Base-by-base conservation (phyloP, 768 basidiomycete genomes). In the Naganishia vishniacii region DNA sequence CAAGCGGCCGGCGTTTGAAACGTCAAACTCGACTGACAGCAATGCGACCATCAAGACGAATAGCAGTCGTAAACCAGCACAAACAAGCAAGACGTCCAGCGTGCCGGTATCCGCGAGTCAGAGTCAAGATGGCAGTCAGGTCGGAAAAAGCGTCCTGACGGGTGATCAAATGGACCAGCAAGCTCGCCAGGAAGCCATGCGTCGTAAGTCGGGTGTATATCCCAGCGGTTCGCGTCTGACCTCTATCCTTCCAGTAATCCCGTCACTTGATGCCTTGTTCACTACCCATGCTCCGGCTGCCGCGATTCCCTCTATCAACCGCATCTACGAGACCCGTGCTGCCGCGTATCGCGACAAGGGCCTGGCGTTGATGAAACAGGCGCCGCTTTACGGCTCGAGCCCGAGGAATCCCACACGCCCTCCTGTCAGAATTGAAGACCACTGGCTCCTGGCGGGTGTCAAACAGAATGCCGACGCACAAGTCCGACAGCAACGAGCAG, bases 271-370 rank as follows among this genome's bases (percentile, higher is more conserved):
- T 9, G 23, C 56, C 11, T 20, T 69, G 26, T 60, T 65, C 44
- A 65, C 42, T 25, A 59, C 70, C 5, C 64, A 69, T 23, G 68
- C 72, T 12, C 72, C 74, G 0, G 61, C 64, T 48, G 65, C 73
- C 1, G 68, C 73, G 0, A 67, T 74, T 4, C 75, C 75, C 4
- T 68, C 72, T 25, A 74, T 77, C 70, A 75, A 73, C 69, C 69
- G 47, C 25, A 77, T 77, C 47, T 77, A 77, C 67, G 75, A 77
- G 42, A 68, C 69, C 28, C 69, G 75, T 15, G 75, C 75, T 4
- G 71, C 70, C 9, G 73, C 74, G 2, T 77, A 77, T 46, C 66
- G 72, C 0, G 72, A 75, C n/a, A 71, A 70, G 28, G 70, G 74
- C 63, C 48, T 68, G 13, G 72, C 75, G 0, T 65, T 77, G 11